phyloP scores from a whole-genome alignment of 106 monocot genomes.

The Allium cepa region DNA sequence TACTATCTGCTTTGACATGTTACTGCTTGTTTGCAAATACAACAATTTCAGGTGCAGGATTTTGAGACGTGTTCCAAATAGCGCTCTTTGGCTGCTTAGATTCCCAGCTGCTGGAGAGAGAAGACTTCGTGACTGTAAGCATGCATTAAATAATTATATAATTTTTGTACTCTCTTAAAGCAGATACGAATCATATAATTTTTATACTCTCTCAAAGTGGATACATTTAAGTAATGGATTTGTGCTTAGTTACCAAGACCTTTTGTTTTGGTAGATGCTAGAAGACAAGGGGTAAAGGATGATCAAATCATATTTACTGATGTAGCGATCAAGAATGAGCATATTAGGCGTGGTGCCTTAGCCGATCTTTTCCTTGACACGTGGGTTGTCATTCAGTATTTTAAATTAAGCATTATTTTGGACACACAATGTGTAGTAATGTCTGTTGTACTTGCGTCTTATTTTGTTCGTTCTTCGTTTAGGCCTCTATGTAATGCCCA shows the following conservation, averaged over 20 bases:
- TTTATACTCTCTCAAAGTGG: not conserved
- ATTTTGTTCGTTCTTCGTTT: not conserved
- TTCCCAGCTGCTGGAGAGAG: conserved; percentile 94
- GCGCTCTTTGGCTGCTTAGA: conserved; percentile 83
- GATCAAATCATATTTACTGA: conserved; percentile 95
- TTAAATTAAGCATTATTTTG: not conserved
- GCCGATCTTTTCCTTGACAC: conserved; percentile 93
- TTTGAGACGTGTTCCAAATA: conserved; percentile 88
- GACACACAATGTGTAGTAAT: not conserved
- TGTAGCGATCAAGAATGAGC: conserved; percentile 91
- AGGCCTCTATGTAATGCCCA: conserved; percentile 94
- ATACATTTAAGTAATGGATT: not conserved
- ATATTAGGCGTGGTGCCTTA: conserved; percentile 84
- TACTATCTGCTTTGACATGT: too few species aligned
- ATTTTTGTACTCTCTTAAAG: not conserved
- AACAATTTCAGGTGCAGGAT: conserved; percentile 78
- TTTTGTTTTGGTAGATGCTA: conserved; percentile 52
- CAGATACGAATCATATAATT: not conserved
- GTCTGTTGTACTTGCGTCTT: not conserved
- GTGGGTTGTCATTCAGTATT: conserved; percentile 18
- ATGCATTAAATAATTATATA: not conserved
- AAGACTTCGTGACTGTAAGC: conserved; percentile 77
- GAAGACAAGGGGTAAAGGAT: conserved; percentile 62
- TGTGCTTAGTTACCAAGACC: too few species aligned
- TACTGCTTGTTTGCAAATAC: too few species aligned